phyloP scores from a whole-genome alignment of 805 yeast genomes.

The Candida nonsorbophila region DNA sequence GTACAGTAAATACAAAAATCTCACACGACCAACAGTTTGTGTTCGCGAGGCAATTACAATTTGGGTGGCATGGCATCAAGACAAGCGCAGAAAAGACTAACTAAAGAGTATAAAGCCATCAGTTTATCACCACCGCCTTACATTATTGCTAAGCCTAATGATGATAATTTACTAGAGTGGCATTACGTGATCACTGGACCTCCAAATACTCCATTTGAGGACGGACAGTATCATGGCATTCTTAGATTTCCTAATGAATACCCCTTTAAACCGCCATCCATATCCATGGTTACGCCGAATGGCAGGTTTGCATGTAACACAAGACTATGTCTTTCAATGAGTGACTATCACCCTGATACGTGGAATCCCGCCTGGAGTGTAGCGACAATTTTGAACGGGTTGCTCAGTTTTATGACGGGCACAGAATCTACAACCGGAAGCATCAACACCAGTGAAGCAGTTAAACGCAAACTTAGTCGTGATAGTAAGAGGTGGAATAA shows the following conservation, averaged over 20 bases:
- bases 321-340: constrained; percentile 83
- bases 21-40: neutral
- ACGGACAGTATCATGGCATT: constrained; percentile 90
- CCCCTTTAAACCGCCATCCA: constrained; percentile 90
- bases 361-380: constrained; percentile 99
- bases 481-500: constrained; percentile 59
- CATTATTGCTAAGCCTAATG: constrained; percentile 81
- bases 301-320: constrained; percentile 82
- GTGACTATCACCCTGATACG: constrained; percentile 88
- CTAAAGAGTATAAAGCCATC: constrained; percentile 77
- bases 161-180: constrained; percentile 86
- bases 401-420: constrained; percentile 89
- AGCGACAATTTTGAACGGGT: constrained; percentile 78
- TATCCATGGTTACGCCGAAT: constrained; percentile 83
- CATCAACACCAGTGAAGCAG: constrained; percentile 55
- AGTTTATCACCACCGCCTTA: constrained; percentile 80
- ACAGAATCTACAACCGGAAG: constrained; percentile 83
- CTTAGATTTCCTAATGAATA: constrained; percentile 77
- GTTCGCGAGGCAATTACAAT: neutral
- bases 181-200: constrained; percentile 92
- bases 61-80: constrained; percentile 27
- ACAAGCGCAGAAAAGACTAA: constrained; percentile 46
- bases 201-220: constrained; percentile 78
- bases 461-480: constrained; percentile 52
- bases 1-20: neutral